A percentile compares a stretch with the other conserved stretches of the same genome.
phyloP scores from a whole-genome alignment of 2,329 filamentous ascomycete genomes.

The Cladophialophora chaetospira region DNA sequence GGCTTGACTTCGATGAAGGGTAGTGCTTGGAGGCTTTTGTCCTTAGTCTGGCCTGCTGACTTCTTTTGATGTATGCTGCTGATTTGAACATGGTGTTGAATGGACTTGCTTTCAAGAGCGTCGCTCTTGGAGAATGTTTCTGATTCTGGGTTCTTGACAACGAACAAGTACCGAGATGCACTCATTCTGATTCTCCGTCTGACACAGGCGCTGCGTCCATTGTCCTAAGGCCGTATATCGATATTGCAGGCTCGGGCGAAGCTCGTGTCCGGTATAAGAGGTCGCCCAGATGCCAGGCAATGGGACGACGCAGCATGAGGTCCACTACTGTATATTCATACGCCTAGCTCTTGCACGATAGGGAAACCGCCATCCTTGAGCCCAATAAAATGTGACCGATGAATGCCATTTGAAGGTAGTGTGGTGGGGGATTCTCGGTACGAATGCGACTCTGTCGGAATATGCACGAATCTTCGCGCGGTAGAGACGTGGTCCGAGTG shows the following conservation, averaged over 20 bases:
- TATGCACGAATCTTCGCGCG: no score
- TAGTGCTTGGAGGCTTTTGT: not conserved
- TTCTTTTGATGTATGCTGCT: conserved; percentile 3
- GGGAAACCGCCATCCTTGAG: not conserved
- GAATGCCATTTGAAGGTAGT: not conserved
- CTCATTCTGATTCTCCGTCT: conserved; percentile 14
- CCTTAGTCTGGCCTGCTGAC: not conserved
- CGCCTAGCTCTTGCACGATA: not conserved
- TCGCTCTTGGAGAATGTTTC: conserved; percentile 2
- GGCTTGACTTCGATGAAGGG: conserved; percentile 11
- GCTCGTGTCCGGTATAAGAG: not conserved
- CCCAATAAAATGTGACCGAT: not conserved
- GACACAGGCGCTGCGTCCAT: not conserved
- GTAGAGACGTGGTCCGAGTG: not conserved
- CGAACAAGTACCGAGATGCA: conserved; percentile 9
- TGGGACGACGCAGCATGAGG: not conserved
- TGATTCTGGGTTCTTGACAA: conserved; percentile 11
- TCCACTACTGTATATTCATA: not conserved
- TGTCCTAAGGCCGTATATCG: not conserved
- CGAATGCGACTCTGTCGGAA: not conserved
- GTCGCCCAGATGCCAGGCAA: no score
- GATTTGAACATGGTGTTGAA: conserved; percentile 9
- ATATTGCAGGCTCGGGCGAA: not conserved
- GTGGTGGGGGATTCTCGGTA: not conserved
- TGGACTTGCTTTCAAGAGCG: conserved; percentile 3